Percentiles rank a stretch among this genome's conserved stretches.
Evolutionary conservation across 1,284 basidiomycete species (phyloP).

Genomic region (Marasmius oreades): DNA sequence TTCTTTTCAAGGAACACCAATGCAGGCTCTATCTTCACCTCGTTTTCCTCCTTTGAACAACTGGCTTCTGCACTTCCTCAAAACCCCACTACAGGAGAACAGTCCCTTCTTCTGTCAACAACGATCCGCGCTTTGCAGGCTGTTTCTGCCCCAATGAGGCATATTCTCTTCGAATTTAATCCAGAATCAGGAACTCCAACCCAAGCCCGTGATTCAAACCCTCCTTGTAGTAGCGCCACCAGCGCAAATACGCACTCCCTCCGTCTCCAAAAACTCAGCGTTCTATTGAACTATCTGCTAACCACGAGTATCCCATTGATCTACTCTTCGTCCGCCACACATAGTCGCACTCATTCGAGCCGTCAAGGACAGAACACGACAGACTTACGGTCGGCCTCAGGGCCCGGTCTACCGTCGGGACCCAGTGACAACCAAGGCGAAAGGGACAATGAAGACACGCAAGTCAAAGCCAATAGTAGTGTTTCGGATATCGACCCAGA

Average conservation of each 20-base stretch:
- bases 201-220: neutral
- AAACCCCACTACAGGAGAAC: neutral
- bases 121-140: neutral
- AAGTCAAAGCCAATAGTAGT: neutral
- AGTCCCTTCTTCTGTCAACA: neutral
- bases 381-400: too few relatives aligned
- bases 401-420: neutral
- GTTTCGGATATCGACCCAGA: neutral
- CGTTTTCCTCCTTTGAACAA: neutral
- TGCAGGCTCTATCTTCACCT: neutral
- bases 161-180: neutral
- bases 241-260: neutral
- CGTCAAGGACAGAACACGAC: neutral
- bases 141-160: neutral
- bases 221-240: neutral
- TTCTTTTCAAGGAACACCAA: neutral
- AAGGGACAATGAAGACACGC: neutral
- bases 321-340: neutral
- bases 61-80: neutral
- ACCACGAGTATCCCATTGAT: neutral
- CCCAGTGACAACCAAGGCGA: neutral
- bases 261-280: neutral
- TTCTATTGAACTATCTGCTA: neutral
- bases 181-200: neutral
- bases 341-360: neutral